Base-by-base conservation (phyloP, 1,139 yeast genomes). In the Suhomyces guaymorum region DNA sequence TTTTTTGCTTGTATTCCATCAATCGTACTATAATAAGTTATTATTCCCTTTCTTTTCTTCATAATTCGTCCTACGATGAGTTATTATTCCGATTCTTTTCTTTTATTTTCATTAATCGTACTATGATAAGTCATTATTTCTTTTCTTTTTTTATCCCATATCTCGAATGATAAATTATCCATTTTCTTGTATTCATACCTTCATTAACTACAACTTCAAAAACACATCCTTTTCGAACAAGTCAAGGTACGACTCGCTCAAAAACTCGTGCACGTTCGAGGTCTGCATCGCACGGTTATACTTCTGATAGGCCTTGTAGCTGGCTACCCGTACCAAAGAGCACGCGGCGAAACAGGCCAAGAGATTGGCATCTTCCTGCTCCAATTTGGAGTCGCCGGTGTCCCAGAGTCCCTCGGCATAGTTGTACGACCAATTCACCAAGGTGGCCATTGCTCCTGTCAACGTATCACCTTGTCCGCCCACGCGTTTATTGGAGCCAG, bases 391-490 rank as follows among this genome's bases (percentile, higher is more conserved):
- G 4, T 44, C 47, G 1, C 56, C 52, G 21, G 60, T 61, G 5
- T 69, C 66, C 95, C 95, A 86, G 6, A 78, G 50, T 3, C 61
- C 56, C 11, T 66, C 49, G 39, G 73, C 70, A 48, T 84, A 85
- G 12, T 84, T 78, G 30, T 70, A 59, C 6, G 73, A 60, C 53
- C 85, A 71, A 32, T 59, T 60, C 15, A 66, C 49, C 34, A 86
- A 63, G 1, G 92, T 80, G 5, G 85, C 85, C 15, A 83, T 61
- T 13, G 82, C 65, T 0, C 95, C 95, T 2, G 86, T 73, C 28
- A 86, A 56, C 0, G 94, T 80, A 49, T 86, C 95, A 9, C 95
- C 95, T 58, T 86, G 95, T 0, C 95, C 95, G n/a, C 94, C 90
- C 7, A 82, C 88, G 17, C 95, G 67, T 48, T 82, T 81, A 26